These are phyloP conservation scores for Harringtonia lauricola DNA, from an alignment of 2,329 filamentous ascomycete genomes.

Conservation along the genomic window DNA sequence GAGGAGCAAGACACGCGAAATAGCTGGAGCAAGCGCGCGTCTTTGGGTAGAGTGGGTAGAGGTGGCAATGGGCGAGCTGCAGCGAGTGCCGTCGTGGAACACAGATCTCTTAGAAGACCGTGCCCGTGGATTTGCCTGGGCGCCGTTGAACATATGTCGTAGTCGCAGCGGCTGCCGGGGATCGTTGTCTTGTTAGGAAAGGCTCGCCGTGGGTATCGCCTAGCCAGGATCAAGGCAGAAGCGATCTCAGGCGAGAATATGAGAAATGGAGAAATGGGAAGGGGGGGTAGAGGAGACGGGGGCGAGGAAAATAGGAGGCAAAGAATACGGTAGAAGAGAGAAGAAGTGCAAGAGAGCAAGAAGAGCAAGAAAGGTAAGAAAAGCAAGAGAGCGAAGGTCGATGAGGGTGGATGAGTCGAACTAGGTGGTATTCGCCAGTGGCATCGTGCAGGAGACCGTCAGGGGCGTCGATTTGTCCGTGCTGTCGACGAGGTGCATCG, in stretches of 20 bases:
- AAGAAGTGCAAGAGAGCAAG: neutral
- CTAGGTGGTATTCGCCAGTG: neutral
- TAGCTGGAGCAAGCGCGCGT: constrained; percentile 24
- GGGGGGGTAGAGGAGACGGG: neutral
- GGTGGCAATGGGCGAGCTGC: neutral
- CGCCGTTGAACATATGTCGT: no score
- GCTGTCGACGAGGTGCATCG: no score
- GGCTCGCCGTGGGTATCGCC: no score
- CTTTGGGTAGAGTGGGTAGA: constrained; percentile 12
- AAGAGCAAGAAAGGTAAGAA: neutral
- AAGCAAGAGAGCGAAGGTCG: neutral
- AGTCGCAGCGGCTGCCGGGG: no score
- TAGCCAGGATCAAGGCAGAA: neutral
- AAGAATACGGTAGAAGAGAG: neutral
- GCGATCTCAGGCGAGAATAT: neutral
- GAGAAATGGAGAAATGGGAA: neutral
- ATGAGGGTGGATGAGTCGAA: neutral
- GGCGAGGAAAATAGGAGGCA: neutral
- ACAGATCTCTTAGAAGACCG: constrained; percentile 4
- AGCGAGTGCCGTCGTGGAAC: constrained; percentile 1
- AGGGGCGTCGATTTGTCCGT: no score
- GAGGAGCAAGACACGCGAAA: constrained; percentile 15
- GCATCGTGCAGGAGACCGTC: no score
- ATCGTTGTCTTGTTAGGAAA: no score
- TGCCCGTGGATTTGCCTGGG: neutral